Percentiles rank a stretch among this genome's conserved stretches.
Conservation (phyloP, 2,329 filamentous ascomycete genomes). For the Plenodomus lindquistii region DNA sequence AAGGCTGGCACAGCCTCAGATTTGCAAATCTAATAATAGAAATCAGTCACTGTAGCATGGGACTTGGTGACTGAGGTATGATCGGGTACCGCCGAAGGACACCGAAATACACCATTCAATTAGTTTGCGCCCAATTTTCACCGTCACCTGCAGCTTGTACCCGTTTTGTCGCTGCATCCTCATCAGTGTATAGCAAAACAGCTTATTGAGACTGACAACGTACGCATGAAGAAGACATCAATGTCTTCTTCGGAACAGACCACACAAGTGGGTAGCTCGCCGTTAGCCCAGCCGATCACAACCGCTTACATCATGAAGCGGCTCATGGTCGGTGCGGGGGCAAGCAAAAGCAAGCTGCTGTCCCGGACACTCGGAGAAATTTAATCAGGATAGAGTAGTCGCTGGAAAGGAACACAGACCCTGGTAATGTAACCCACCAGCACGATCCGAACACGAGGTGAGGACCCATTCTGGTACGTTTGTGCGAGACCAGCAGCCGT, state of each 20-base stretch:
- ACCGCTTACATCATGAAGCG: constrained; percentile 1
- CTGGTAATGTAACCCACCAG: constrained; percentile 4
- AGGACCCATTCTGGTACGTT: constrained; percentile 6
- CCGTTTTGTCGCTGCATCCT: no score
- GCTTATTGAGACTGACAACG: no score
- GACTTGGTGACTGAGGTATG: background rate
- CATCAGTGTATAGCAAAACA: no score
- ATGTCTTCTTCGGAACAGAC: background rate
- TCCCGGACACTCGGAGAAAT: constrained; percentile 3
- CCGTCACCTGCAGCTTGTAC: no score
- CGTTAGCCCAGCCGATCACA: constrained; percentile 3
- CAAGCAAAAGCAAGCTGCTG: background rate
- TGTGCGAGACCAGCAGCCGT: background rate
- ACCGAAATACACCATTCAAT: background rate
- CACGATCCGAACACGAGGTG: constrained; percentile 1
- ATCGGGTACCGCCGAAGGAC: background rate
- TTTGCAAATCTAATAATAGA: constrained; percentile 8
- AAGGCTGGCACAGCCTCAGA: constrained; percentile 11
- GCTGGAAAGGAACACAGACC: background rate
- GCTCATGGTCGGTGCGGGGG: background rate
- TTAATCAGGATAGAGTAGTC: constrained; percentile 2
- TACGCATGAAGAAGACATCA: background rate
- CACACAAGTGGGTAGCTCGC: background rate
- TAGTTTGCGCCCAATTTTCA: no score
- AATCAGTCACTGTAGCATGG: background rate